phyloP scores from a whole-genome alignment of 1,284 basidiomycete genomes.

The Leccinum solheimii region DNA sequence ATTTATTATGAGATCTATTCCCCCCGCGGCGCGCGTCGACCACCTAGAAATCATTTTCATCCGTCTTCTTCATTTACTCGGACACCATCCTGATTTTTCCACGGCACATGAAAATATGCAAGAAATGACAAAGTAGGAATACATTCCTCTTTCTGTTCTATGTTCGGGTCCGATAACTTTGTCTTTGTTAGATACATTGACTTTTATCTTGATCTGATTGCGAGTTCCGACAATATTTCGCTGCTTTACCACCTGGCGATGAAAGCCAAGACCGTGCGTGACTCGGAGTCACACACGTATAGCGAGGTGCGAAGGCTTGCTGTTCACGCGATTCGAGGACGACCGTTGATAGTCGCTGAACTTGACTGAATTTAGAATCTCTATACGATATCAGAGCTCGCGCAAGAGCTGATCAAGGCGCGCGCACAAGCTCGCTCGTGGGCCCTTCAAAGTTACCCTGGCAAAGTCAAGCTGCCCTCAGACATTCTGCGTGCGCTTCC shows the following conservation, averaged over 20 bases:
- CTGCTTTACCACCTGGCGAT: slow-evolving; percentile 82
- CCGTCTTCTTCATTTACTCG: slow-evolving; percentile 82
- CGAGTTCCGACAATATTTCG: slow-evolving; percentile 75
- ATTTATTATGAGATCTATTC: slow-evolving; percentile 46
- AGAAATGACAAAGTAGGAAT: slow-evolving; percentile 69
- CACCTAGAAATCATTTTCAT: slow-evolving; percentile 83
- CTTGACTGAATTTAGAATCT: slow-evolving; percentile 77
- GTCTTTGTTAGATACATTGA: slow-evolving; percentile 71
- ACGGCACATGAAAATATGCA: slow-evolving; percentile 60
- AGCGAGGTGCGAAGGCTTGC: slow-evolving; percentile 57
- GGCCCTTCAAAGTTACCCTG: slow-evolving; percentile 79
- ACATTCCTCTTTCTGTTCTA: background rate
- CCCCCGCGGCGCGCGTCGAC: slow-evolving; percentile 60
- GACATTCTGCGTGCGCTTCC: slow-evolving; percentile 79
- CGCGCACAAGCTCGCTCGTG: slow-evolving; percentile 70
- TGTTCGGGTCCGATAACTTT: background rate
- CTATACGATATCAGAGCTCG: slow-evolving; percentile 86
- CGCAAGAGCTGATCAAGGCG: slow-evolving; percentile 82
- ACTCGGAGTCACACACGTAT: slow-evolving; percentile 62
- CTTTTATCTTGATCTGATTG: slow-evolving; percentile 82
- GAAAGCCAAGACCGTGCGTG: slow-evolving; percentile 85
- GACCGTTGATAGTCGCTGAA: background rate
- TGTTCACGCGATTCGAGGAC: background rate
- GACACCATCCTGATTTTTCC: slow-evolving; percentile 92
- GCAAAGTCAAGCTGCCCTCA: slow-evolving; percentile 74